Conservation (phyloP, 75 land plant genomes). For the Pinus albicaulis region DNA sequence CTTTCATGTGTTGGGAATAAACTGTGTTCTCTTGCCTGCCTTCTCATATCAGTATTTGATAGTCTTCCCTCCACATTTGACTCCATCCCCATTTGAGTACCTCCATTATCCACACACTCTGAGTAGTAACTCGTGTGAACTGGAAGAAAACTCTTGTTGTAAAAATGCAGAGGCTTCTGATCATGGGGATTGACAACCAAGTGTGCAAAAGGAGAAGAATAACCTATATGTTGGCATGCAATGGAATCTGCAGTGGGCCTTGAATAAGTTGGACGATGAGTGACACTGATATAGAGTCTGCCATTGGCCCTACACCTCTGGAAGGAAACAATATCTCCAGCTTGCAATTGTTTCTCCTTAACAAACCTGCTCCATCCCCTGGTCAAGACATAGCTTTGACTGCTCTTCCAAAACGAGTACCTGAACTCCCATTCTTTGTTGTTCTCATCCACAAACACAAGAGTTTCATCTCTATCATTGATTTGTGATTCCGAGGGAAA, state of each 20-base stretch:
- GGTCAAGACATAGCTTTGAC: slow-evolving; percentile 39
- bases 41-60: too few relatives aligned
- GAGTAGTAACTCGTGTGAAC: neutral
- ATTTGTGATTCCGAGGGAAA: slow-evolving; percentile 16
- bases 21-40: too few relatives aligned
- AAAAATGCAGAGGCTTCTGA: neutral
- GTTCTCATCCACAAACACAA: slow-evolving; percentile 14
- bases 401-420: slow-evolving; percentile 38
- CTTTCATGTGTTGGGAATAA: too few relatives aligned
- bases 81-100: too few relatives aligned
- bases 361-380: slow-evolving; percentile 37
- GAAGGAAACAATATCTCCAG: slow-evolving; percentile 18
- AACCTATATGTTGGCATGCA: neutral
- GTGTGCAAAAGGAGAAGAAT: neutral
- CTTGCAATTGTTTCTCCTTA: slow-evolving; percentile 17
- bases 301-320: slow-evolving; percentile 4
- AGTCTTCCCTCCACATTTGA: too few relatives aligned
- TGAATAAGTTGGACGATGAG: neutral
- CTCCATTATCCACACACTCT: too few relatives aligned
- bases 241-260: neutral
- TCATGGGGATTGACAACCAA: neutral
- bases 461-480: neutral
- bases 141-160: neutral
- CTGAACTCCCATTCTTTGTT: slow-evolving; percentile 22
- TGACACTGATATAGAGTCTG: neutral